Evolutionary conservation across 116 monocot species (phyloP), one percentile per base, ranked within the genome.

Genomic region (Trichopus zeylanicus): DNA sequence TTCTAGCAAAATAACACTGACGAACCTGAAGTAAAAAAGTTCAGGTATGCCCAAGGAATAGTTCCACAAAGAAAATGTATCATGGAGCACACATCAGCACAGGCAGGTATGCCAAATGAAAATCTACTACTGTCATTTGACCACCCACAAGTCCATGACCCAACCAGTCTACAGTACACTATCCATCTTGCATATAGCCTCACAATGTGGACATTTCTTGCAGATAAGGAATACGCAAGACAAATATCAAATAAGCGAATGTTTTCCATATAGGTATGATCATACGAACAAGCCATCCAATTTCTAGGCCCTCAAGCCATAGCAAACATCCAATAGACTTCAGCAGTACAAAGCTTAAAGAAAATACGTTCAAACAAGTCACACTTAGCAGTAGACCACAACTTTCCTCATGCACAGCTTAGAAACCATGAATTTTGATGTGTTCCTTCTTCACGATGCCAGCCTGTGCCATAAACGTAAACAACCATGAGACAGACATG

Each of bases 381-480:
- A 3, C 8, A 42, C 42, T 42, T 16, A 42, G n/a, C n/a, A 3
- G 12, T 0, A 42, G 12, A 16, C 42, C 12, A 42, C 1, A 10
- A 42, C 42, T 42, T 42, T 28, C 5, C 55, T 28, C 24, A 12
- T 30, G 55, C 55, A 11, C 28, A 16, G 12, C 51, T 78, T 55
- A 84, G 33, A 84, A 84, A 69, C 79, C 78, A 58, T 84, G 84
- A 19, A 84, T 71, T 61, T 84, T 84, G 69, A 84, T 84, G 51
- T 64, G 63, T 46, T 84, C 84, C 73, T 79, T 79, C 84, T 79
- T 84, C 65, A 66, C 84, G 31, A 84, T 84, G 31, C 84, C 84
- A 51, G 84, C 84, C 75, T 82, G 39, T 24, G 24, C 19, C 20
- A 51, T 10, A 22, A 51, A 10, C 5, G 11, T 1, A 20, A 51